These are phyloP conservation scores for Oldenlandia corymbosa DNA, from an alignment of 257 asterid genomes.

Conservation along the genomic window DNA sequence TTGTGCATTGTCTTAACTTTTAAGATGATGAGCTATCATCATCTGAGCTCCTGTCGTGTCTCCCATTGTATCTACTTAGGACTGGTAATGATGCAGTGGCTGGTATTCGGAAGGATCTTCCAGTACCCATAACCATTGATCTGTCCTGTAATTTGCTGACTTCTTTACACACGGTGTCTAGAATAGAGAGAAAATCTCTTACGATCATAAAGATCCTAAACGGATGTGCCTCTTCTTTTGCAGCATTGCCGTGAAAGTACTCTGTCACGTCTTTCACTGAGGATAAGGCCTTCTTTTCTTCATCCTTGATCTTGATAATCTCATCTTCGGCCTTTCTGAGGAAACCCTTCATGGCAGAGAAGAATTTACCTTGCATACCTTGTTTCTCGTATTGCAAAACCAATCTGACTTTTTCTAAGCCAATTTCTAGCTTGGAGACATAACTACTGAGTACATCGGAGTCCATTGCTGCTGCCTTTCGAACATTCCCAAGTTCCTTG, in stretches of 20 bases:
- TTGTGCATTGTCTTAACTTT: slow-evolving; percentile 16
- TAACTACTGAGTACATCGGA: slow-evolving; percentile 87
- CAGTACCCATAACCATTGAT: slow-evolving; percentile 62
- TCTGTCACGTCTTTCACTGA: slow-evolving; percentile 77
- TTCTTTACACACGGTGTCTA: slow-evolving; percentile 84
- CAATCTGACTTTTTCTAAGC: slow-evolving; percentile 65
- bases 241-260: slow-evolving; percentile 89
- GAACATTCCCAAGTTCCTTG: slow-evolving; percentile 70
- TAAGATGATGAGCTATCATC: slow-evolving; percentile 46
- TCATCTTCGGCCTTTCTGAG: slow-evolving; percentile 60
- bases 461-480: slow-evolving; percentile 94
- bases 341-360: slow-evolving; percentile 62
- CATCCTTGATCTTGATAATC: slow-evolving; percentile 49
- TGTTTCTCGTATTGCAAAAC: slow-evolving; percentile 53
- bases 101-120: slow-evolving; percentile 74
- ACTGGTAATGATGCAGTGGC: slow-evolving; percentile 59
- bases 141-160: slow-evolving; percentile 76
- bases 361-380: slow-evolving; percentile 54
- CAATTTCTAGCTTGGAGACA: slow-evolving; percentile 72
- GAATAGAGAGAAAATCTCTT: slow-evolving; percentile 67
- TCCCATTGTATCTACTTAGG: slow-evolving; percentile 52
- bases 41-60: slow-evolving; percentile 34
- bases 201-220: slow-evolving; percentile 80
- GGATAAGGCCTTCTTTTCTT: slow-evolving; percentile 53
- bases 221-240: slow-evolving; percentile 96